These are phyloP conservation scores for Bipolaris gigantea DNA, from an alignment of 2,329 filamentous ascomycete genomes.

Conservation along the genomic window DNA sequence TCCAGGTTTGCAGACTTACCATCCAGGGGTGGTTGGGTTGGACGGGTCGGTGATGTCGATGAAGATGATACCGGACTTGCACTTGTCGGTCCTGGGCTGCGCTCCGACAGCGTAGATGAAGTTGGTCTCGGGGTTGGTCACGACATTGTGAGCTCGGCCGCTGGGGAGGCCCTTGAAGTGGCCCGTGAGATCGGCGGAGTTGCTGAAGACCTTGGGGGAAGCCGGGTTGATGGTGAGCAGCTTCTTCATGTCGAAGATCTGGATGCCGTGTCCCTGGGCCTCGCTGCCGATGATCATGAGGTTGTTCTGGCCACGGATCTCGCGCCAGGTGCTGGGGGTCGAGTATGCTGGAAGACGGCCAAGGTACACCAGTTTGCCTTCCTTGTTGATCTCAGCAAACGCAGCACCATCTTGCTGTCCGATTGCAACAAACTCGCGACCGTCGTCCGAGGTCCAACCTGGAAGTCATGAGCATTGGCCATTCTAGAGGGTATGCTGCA, in stretches of 20 bases:
- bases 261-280: slow-evolving; percentile 56
- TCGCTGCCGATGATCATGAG: slow-evolving; percentile 50
- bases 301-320: slow-evolving; percentile 53
- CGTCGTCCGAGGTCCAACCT: slow-evolving; percentile 55
- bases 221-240: slow-evolving; percentile 40
- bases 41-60: slow-evolving; percentile 59
- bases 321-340: slow-evolving; percentile 55
- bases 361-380: slow-evolving; percentile 57
- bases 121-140: slow-evolving; percentile 42
- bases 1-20: slow-evolving; percentile 12
- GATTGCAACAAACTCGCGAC: slow-evolving; percentile 59
- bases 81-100: slow-evolving; percentile 41
- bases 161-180: slow-evolving; percentile 41
- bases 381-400: slow-evolving; percentile 56
- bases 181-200: slow-evolving; percentile 37
- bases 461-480: slow-evolving; percentile 3
- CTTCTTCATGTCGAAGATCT: slow-evolving; percentile 65
- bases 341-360: slow-evolving; percentile 56
- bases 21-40: slow-evolving; percentile 58
- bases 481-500: background rate
- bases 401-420: slow-evolving; percentile 59
- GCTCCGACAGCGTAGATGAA: slow-evolving; percentile 46
- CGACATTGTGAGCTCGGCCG: slow-evolving; percentile 45
- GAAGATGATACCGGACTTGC: slow-evolving; percentile 60
- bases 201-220: slow-evolving; percentile 41